phyloP scores from a whole-genome alignment of 768 basidiomycete genomes.

The Rhizopogon vinicolor region DNA sequence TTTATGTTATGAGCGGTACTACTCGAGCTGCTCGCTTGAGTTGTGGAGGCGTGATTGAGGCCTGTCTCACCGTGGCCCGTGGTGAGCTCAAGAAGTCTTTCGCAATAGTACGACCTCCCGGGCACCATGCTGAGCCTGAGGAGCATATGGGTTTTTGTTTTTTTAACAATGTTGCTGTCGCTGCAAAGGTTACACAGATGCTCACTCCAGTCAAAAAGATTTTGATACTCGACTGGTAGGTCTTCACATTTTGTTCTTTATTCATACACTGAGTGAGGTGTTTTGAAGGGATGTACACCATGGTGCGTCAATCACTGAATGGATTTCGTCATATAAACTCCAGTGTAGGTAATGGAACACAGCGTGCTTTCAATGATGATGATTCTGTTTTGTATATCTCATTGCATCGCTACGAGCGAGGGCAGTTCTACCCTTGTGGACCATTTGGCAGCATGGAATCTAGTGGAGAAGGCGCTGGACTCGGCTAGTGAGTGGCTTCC shows the following conservation, averaged over 20 bases:
- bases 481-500: constrained; percentile 67
- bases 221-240: constrained; percentile 93
- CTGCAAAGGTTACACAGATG: constrained; percentile 76
- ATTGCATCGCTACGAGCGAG: constrained; percentile 90
- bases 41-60: constrained; percentile 93
- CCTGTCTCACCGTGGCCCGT: constrained; percentile 79
- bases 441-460: constrained; percentile 85
- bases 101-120: constrained; percentile 95
- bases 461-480: constrained; percentile 77
- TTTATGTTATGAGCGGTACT: constrained; percentile 87
- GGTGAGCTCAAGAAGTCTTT: constrained; percentile 80
- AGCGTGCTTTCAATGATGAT: constrained; percentile 93
- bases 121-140: constrained; percentile 97
- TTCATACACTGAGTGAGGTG: constrained; percentile 7
- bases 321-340: not conserved
- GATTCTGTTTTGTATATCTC: constrained; percentile 91
- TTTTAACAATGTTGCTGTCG: constrained; percentile 97
- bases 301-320: constrained; percentile 41
- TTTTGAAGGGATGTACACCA: constrained; percentile 90
- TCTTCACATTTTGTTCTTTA: constrained; percentile 8
- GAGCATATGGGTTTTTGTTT: constrained; percentile 99
- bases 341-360: constrained; percentile 86
- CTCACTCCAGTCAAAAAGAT: constrained; percentile 70
- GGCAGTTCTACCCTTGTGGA: constrained; percentile 89
- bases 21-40: constrained; percentile 83